A percentile compares a stretch with the other conserved stretches of the same genome.
phyloP scores from a whole-genome alignment of 2,329 filamentous ascomycete genomes.

The Colletotrichum sp. region DNA sequence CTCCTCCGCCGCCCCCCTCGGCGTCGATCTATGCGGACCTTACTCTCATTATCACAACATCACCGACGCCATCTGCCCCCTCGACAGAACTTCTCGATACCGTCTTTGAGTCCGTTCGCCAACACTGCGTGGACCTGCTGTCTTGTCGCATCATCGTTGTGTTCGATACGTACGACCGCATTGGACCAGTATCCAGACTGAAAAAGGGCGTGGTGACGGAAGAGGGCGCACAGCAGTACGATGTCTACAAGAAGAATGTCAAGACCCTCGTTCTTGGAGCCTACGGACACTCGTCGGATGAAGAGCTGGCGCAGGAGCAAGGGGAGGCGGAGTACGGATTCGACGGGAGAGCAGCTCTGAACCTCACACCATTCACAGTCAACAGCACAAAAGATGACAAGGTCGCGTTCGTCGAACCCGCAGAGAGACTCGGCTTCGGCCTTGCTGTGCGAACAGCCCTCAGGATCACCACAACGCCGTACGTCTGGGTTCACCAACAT shows the following conservation, averaged over 20 bases:
- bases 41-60: constrained; percentile 59
- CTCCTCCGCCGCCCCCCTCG: neutral
- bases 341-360: neutral
- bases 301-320: neutral
- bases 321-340: constrained; percentile 56
- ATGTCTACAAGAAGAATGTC: constrained; percentile 52
- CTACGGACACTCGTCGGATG: constrained; percentile 22
- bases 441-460: constrained; percentile 59
- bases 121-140: constrained; percentile 45
- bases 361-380: constrained; percentile 31
- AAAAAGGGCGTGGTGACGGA: constrained; percentile 60
- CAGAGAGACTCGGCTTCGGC: constrained; percentile 54
- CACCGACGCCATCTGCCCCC: constrained; percentile 59
- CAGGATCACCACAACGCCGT: constrained; percentile 49
- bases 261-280: constrained; percentile 42
- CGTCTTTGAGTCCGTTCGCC: constrained; percentile 50
- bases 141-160: constrained; percentile 54
- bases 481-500: constrained; percentile 64
- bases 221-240: constrained; percentile 46
- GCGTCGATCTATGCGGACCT: constrained; percentile 26
- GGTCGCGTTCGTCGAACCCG: constrained; percentile 55
- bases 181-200: constrained; percentile 47
- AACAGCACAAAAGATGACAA: constrained; percentile 36
- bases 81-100: constrained; percentile 55
- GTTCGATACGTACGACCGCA: constrained; percentile 56